Evolutionary conservation across 192 early-diverging fungal genomes (phyloP), one percentile per base, ranked within the genome.

Genomic region (Entomortierella parvispora): DNA sequence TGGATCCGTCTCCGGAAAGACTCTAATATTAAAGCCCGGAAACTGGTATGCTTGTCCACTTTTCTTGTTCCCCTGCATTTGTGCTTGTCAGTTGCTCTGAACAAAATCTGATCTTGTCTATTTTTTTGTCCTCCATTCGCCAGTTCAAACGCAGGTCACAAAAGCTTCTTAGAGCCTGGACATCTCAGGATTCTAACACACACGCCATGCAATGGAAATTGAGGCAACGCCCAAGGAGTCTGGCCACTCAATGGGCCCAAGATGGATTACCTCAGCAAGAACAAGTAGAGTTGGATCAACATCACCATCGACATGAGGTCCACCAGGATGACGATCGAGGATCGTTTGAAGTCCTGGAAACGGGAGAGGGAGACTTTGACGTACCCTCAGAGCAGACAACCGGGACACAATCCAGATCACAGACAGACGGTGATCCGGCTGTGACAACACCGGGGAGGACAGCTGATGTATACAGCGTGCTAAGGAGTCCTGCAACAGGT

Each of bases 121-220:
- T 34, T 40, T 18, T 20, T 45, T 47, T 58, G 4, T 58, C 28
- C 34, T 18, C 37, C 53, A 48, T 33, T 65, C 34, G n/a, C 12
- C 15, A 77, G 74, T 77, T 77, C 55, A 77, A 77, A 42, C 47
- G 43, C 1, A n/a, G 34, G 52, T 77, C 74, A 12, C 65, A 68
- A 48, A 77, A 68, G 37, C 55, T 77, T 15, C 60, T 77, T 2
- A 65, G 74, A 14, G 28, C 48, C 45, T 77, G 74, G 74, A 77
- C 74, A 31, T 44, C 45, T 0, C 53, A 68, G 48, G 74, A 77
- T n/a, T 44, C 28, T 29, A 42, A 29, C 26, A 58, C 74, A 10
- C 54, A 68, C n/a, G 74, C 74, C 17, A 77, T 77, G 22, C 74
- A 77, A 45, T 77, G 74, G 74, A 68, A 77, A 42, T 22, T 77